Evolutionary conservation across 306 rosid species (phyloP), one percentile per base, ranked within the genome.

Genomic region (Dryas drummondii): DNA sequence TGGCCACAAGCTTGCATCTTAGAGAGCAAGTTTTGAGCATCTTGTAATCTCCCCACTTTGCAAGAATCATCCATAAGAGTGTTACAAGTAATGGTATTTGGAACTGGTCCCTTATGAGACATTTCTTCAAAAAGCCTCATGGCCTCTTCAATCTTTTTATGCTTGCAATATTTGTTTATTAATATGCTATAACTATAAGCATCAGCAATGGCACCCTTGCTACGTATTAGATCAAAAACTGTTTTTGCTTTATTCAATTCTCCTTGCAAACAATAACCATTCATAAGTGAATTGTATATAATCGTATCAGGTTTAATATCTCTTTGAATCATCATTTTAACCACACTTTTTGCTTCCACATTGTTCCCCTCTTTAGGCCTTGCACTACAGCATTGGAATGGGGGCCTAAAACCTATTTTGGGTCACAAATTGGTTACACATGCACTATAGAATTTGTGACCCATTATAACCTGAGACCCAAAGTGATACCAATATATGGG

Each of bases 71-170:
- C 37, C 37, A 32, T 32, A 32, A 32, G 37, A 32, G 37, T 32
- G 37, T 32, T 32, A 32, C 3, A 32, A 2, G 37, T 32, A 32
- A 32, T 32, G 37, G 37, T 32, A 84, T 4, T 14, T 15, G 75
- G 75, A 54, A 71, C 47, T 27, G 52, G 4, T 3, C 75, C 59
- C 14, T 42, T 71, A 41, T 3, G 2, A 55, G 50, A 17, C 75
- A 71, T 71, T 42, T 71, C 64, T 53, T 53, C 48, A 71, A 54
- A 40, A 40, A 71, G 52, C 40, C 13, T 37, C 65, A 71, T 0
- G 0, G 75, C 75, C 44, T 54, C 65, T 0, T 54, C 64, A 7
- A 41, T 55, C 17, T 14, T 17, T 41, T n/a, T n/a, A 53, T 58
- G 32, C 49, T 58, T 53, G 22, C 51, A 70, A 54, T 70, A 70